phyloP scores from a whole-genome alignment of 208 protist species.

The Paratrypanosoma confusum region DNA sequence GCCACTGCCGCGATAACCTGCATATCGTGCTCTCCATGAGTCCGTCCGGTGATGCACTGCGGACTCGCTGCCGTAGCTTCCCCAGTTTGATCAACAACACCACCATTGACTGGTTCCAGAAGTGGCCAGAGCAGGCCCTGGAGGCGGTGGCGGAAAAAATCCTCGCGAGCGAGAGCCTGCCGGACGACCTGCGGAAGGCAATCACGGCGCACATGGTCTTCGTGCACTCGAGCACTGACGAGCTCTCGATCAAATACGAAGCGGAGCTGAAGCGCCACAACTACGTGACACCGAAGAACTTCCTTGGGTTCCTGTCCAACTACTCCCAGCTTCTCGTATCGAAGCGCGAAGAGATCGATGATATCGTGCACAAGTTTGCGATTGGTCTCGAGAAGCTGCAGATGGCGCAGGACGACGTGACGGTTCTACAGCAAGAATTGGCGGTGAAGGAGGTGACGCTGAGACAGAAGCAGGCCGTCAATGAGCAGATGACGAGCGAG shows the following conservation, averaged over 20 bases:
- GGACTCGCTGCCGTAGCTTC: conserved; percentile 96
- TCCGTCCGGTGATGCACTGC: conserved; percentile 92
- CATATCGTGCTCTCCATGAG: conserved; percentile 99
- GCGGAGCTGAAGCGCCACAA: conserved; percentile 91
- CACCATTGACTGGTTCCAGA: conserved; percentile 99
- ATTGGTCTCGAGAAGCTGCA: conserved; percentile 96
- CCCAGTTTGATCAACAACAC: conserved; percentile 98
- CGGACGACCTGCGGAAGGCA: conserved; percentile 59
- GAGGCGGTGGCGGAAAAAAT: conserved; percentile 86
- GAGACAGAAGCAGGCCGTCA: conserved; percentile 90
- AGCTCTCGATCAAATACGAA: conserved; percentile 85
- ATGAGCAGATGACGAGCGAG: conserved; percentile 86
- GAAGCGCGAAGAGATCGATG: conserved; percentile 89
- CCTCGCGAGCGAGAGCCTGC: conserved; percentile 83
- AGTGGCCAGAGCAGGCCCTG: conserved; percentile 97
- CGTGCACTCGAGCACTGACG: conserved; percentile 88
- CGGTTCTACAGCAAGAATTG: conserved; percentile 91
- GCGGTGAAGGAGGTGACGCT: conserved; percentile 91
- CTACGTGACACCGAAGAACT: conserved; percentile 99
- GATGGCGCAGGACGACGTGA: conserved; percentile 92
- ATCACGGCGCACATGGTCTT: conserved; percentile 95
- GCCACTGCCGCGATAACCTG: conserved; percentile 96
- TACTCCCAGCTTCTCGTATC: conserved; percentile 91
- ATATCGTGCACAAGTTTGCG: conserved; percentile 91
- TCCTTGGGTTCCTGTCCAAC: conserved; percentile 96